A percentile compares a stretch with the other conserved stretches of the same genome.
These are phyloP conservation scores for Coprinopsis strossmayeri DNA, from an alignment of 768 basidiomycete species.

Conservation along the genomic window DNA sequence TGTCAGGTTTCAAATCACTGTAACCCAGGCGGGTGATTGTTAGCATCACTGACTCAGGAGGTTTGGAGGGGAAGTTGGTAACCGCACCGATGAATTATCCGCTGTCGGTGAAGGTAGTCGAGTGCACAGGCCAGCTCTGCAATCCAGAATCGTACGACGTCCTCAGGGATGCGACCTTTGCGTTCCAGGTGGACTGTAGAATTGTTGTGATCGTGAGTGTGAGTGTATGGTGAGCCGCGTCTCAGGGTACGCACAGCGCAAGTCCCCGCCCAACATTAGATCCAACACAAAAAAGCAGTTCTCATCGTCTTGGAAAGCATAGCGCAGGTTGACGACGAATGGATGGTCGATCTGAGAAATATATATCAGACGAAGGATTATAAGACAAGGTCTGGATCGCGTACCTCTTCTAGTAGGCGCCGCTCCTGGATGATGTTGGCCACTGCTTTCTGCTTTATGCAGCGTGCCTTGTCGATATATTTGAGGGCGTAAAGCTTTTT, in stretches of 20 bases:
- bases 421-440: slow-evolving; percentile 94
- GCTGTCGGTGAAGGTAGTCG: slow-evolving; percentile 84
- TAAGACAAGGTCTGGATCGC: slow-evolving; percentile 11
- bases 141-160: slow-evolving; percentile 78
- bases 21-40: too few relatives aligned
- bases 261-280: slow-evolving; percentile 92
- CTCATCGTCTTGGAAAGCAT: slow-evolving; percentile 95
- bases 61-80: background rate
- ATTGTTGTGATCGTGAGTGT: slow-evolving; percentile 1
- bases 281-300: slow-evolving; percentile 98
- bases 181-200: slow-evolving; percentile 78
- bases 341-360: slow-evolving; percentile 71
- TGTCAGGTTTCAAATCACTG: slow-evolving; percentile 96
- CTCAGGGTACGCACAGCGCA: slow-evolving; percentile 61
- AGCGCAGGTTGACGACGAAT: slow-evolving; percentile 85
- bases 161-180: slow-evolving; percentile 57
- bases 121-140: slow-evolving; percentile 83
- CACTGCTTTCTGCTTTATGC: slow-evolving; percentile 85
- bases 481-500: slow-evolving; percentile 94
- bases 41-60: too few relatives aligned
- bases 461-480: slow-evolving; percentile 94
- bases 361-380: background rate
- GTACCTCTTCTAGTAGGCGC: slow-evolving; percentile 84
- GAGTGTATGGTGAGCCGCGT: slow-evolving; percentile 1
- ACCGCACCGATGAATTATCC: slow-evolving; percentile 89